phyloP scores from a whole-genome alignment of 208 protist genomes.

The Leishmania arabica region DNA sequence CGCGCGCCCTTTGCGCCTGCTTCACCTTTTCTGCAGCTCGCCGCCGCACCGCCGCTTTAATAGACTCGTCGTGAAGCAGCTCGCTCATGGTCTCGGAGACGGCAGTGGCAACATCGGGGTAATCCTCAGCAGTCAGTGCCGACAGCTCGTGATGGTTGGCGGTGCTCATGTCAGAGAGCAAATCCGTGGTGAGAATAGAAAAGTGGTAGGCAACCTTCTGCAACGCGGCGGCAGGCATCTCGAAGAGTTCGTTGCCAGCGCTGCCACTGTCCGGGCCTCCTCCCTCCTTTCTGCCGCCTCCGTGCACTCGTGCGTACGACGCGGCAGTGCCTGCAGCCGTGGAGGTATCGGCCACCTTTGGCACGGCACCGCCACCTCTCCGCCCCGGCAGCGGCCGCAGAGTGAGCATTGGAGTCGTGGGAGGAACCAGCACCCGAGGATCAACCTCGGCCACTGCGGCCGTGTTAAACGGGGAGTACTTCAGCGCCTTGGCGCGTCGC shows the following conservation, averaged over 20 bases:
- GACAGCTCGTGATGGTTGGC: conserved; percentile 3
- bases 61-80: conserved; percentile 59
- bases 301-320: neutral
- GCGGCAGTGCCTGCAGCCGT: neutral
- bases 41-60: conserved; percentile 67
- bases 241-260: conserved; percentile 25
- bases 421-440: conserved; percentile 30
- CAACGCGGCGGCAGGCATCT: conserved; percentile 36
- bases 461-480: conserved; percentile 34
- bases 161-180: conserved; percentile 30
- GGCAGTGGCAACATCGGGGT: conserved; percentile 39
- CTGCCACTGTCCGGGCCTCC: neutral
- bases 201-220: conserved; percentile 55
- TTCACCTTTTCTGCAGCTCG: conserved; percentile 55
- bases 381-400: conserved; percentile 18
- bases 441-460: conserved; percentile 19
- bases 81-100: conserved; percentile 66
- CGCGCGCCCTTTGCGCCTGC: conserved; percentile 28
- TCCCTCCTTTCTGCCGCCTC: neutral
- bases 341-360: neutral
- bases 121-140: conserved; percentile 31
- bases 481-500: conserved; percentile 27
- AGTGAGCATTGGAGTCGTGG: conserved; percentile 28
- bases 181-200: conserved; percentile 50
- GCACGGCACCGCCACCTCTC: neutral